Conservation (phyloP, 2,329 filamentous ascomycete species). For the Penicillium nordicum region DNA sequence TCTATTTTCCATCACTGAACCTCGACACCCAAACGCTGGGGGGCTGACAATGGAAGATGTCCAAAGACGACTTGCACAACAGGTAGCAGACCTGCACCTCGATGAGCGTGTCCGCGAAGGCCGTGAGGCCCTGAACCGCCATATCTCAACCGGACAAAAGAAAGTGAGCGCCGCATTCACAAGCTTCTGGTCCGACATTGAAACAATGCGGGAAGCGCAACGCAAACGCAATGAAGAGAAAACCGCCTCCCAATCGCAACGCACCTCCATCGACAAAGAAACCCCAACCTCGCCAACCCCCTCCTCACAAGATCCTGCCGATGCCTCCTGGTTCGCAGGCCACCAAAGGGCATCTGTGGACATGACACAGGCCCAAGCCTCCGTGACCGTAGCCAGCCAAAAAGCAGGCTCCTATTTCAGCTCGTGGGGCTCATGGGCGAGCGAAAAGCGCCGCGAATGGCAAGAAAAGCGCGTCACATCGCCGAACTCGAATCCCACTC, state of each 20-base stretch:
- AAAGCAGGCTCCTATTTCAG: conserved; percentile 61
- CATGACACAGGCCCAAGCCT: conserved; percentile 53
- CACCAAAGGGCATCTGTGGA: conserved; percentile 45
- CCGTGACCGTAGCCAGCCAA: conserved; percentile 52
- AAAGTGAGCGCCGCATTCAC: conserved; percentile 85
- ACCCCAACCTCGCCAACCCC: conserved; percentile 26
- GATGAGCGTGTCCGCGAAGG: conserved; percentile 85
- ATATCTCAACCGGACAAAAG: conserved; percentile 81
- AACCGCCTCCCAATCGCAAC: conserved; percentile 24
- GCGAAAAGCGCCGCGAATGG: conserved; percentile 47
- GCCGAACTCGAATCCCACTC: conserved; percentile 5
- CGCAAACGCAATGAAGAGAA: conserved; percentile 49
- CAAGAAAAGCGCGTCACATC: conserved; percentile 37
- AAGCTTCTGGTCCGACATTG: conserved; percentile 86
- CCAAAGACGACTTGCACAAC: conserved; percentile 81
- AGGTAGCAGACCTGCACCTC: conserved; percentile 88
- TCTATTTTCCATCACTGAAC: conserved; percentile 91
- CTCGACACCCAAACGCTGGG: conserved; percentile 87
- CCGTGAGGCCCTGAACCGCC: conserved; percentile 80
- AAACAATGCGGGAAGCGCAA: conserved; percentile 72
- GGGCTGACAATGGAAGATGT: conserved; percentile 92
- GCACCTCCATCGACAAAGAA: conserved; percentile 30
- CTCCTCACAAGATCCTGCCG: conserved; percentile 12
- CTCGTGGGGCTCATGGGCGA: conserved; percentile 62
- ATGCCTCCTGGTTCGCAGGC: conserved; percentile 26